Evolutionary conservation across 371 early-diverging fungal genomes (phyloP), one percentile per base, ranked within the genome.

Genomic region (Fennellomyces sp.): DNA sequence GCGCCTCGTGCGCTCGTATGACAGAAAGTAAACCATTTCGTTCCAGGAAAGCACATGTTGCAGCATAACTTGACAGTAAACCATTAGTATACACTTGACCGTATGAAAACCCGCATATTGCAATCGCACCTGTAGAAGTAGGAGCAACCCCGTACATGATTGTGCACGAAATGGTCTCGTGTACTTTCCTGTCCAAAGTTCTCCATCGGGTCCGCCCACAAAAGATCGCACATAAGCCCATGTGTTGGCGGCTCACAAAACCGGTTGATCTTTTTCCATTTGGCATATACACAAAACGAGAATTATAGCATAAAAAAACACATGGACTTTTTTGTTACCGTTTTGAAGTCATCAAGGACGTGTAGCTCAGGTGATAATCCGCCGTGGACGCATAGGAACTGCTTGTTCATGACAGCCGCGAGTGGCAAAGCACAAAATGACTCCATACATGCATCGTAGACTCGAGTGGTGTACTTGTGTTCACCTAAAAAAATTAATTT

Each of bases 1-100:
- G 98, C 25, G 99, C 99, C 72, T 99, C 99, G 75, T 99, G 99
- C 10, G 97, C 99, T 45, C 99, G 89, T 61, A 99, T 95, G 48
- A 99, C 87, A 12, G 94, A 94, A 38, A 95, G 72, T 25, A 99
- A 78, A 58, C 94, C 90, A 73, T 99, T 99, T 68, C 84, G 86
- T 64, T 96, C 95, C 53, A 99, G 76, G 68, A 99, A 99, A 12
- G 88, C 84, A 56, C 93, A 94, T 2, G 92, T 93, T 10, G 97
- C 96, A 42, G 89, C 84, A 68, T 94, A 95, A 66, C 91, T 92
- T 65, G 3, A 25, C 15, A 49, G 55, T 7, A 45, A 1, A 21
- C 23, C 23, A n/a, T 42, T 3, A 7, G 6, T 42, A 19, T n/a
- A n/a, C n/a, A n/a, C n/a, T 21, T 31, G 13, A 10, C 23, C 10